phyloP scores from a whole-genome alignment of 371 early-diverging fungal species.

The Mucor velutinosus region DNA sequence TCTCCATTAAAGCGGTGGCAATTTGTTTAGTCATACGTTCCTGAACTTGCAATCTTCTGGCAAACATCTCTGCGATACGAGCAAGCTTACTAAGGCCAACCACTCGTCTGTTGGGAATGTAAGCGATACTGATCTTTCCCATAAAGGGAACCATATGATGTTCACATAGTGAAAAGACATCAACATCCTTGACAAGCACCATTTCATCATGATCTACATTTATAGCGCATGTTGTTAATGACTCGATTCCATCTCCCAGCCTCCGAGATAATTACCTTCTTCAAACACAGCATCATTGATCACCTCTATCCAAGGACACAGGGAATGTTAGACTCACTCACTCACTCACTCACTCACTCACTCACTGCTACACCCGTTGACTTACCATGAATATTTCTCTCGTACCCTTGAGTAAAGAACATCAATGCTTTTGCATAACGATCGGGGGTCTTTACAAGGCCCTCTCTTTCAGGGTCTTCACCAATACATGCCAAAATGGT shows the following conservation, averaged over 20 bases:
- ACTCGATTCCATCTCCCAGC: neutral
- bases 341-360: neutral
- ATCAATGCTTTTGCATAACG: slow-evolving; percentile 97
- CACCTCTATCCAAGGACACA: slow-evolving; percentile 54
- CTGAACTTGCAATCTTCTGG: slow-evolving; percentile 94
- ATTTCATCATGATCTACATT: slow-evolving; percentile 93
- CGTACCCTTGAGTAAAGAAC: slow-evolving; percentile 97
- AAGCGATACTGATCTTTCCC: slow-evolving; percentile 95
- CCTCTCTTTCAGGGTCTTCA: slow-evolving; percentile 95
- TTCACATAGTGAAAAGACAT: slow-evolving; percentile 95
- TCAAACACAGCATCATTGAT: slow-evolving; percentile 94
- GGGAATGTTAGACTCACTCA: neutral
- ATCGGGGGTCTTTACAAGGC: slow-evolving; percentile 93
- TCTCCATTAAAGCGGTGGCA: slow-evolving; percentile 86
- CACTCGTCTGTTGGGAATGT: slow-evolving; percentile 94
- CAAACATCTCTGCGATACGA: slow-evolving; percentile 97
- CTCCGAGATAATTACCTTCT: slow-evolving; percentile 67
- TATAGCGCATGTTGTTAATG: slow-evolving; percentile 11
- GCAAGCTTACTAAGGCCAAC: slow-evolving; percentile 97
- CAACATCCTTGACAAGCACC: slow-evolving; percentile 96
- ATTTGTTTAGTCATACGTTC: slow-evolving; percentile 98
- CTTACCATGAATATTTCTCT: slow-evolving; percentile 78
- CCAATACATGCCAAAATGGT: slow-evolving; percentile 92
- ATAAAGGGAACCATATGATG: slow-evolving; percentile 98
- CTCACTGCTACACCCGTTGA: neutral